Evolutionary conservation across 176 grass and related monocot species (phyloP), one percentile per base, ranked within the genome.

Genomic region (Panicum miliaceum): DNA sequence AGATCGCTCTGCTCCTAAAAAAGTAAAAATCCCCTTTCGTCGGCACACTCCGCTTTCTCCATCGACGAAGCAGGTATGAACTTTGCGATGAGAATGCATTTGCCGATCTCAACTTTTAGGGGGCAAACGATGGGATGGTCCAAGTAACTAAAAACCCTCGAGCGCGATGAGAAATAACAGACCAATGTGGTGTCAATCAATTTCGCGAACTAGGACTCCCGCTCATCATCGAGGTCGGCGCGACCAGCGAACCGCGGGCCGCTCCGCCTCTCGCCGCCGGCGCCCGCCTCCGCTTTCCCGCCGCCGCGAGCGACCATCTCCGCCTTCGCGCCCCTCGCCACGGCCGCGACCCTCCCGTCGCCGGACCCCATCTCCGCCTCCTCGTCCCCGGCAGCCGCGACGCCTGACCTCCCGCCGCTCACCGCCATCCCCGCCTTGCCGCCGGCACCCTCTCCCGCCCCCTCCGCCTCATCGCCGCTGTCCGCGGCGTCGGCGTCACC

Each of bases 301-400:
- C 50, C 11, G 73, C 32, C 72, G 71, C 71, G 71, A 48, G 29
- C 47, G 48, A 54, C 71, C 46, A 52, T 34, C 46, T 29, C 47
- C 71, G 25, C 71, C 46, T 50, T 50, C 3, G 9, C 12, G n/a
- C 13, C 68, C 12, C 42, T 26, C n/a, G 68, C 68, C 22, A 7
- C 42, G 12, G 43, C 15, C 69, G 7, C 69, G 46, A 26, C 43
- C 42, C 22, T 29, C 43, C 23, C 43, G 69, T 18, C 26, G 25
- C 45, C 14, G 13, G 41, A 12, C 7, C 15, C 70, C 45, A 51
- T 20, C 15, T 5, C 72, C 29, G 18, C 71, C 71, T 53, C 47
- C 71, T 12, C 46, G 48, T 2, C 6, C 29, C 16, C 48, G 26
- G 47, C 29, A 32, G 29, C 71, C 71, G 12, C 29, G 51, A 9